Evolutionary conservation across 345 rosid species (phyloP), one percentile per base, ranked within the genome.

Genomic region (Linum usitatissimum): DNA sequence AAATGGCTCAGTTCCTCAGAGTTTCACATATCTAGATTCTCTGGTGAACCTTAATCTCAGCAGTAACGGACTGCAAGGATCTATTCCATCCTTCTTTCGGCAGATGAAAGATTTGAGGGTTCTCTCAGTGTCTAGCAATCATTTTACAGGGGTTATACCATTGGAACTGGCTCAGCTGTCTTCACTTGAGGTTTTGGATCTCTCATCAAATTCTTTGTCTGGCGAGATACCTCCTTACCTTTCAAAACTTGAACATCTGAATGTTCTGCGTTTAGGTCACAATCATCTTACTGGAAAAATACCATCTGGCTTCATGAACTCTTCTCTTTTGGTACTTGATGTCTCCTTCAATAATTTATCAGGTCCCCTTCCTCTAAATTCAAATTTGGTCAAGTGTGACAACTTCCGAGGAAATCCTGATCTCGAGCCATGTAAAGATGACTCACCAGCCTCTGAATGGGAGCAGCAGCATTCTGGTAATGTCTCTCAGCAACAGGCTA

Each of bases 321-420:
- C 74, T 57, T 60, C 76, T 36, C 83, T 82, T 63, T 62, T 72
- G n/a, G 78, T 71, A 23, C 73, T 82, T 57, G 71, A 79, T 70
- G 83, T 75, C 40, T 79, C 86, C 60, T 82, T 75, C 71, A 82
- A 82, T 75, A 77, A 82, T 65, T 70, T 81, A 39, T 75, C 83
- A 51, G 86, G 86, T 48, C 57, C 77, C 55, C 34, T 79, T 36
- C 86, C 83, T 64, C 30, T 56, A 66, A 75, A 71, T 55, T 48
- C 75, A 23, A 70, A 9, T 55, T 38, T 64, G 40, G 28, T 65
- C 7, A 74, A 64, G 23, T 81, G 78, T 49, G 75, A 77, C 55
- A 67, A 70, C 57, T 59, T 72, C 30, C 69, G 42, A 70, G 84
- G 81, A 62, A 80, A 80, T 64, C 77, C 77, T 34, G 28, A 72